These are phyloP conservation scores for Suhomyces sp. DNA, from an alignment of 805 yeast genomes.

Conservation along the genomic window DNA sequence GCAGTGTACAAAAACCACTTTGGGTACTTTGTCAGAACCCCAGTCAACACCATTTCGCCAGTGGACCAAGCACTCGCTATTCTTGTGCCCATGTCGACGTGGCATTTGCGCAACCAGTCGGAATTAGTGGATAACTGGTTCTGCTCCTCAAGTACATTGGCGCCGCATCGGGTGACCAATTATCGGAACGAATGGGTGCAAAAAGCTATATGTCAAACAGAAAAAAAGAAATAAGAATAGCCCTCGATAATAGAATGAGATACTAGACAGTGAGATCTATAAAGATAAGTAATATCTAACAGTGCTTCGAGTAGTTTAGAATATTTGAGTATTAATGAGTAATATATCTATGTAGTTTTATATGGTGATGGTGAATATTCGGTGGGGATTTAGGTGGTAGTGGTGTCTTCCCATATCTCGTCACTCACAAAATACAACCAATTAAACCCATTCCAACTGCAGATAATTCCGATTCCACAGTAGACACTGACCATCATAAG, in stretches of 20 bases:
- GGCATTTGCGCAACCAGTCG: constrained; percentile 3
- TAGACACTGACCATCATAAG: constrained; percentile 83
- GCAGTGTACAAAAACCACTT: background rate
- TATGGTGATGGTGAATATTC: background rate
- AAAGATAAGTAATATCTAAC: too few species aligned
- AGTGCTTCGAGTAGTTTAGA: background rate
- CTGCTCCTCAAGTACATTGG: background rate
- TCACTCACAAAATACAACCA: constrained; percentile 89
- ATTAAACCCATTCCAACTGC: constrained; percentile 84
- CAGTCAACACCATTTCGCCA: background rate
- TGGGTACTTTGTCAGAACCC: constrained; percentile 3
- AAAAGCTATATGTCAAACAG: background rate
- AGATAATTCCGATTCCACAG: constrained; percentile 78
- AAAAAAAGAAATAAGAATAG: background rate
- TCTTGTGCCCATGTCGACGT: constrained; percentile 3
- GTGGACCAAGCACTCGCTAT: constrained; percentile 3
- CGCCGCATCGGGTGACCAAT: background rate
- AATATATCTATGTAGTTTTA: background rate
- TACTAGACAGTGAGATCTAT: too few species aligned
- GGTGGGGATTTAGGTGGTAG: background rate
- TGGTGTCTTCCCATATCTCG: constrained; percentile 49
- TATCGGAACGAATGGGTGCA: background rate
- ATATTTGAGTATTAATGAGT: background rate
- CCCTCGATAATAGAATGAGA: too few species aligned
- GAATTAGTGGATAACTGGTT: constrained; percentile 1